Evolutionary conservation across 495 filamentous ascomycete genomes (phyloP), one percentile per base, ranked within the genome.

Genomic region (Astrothelium macrocarpum): DNA sequence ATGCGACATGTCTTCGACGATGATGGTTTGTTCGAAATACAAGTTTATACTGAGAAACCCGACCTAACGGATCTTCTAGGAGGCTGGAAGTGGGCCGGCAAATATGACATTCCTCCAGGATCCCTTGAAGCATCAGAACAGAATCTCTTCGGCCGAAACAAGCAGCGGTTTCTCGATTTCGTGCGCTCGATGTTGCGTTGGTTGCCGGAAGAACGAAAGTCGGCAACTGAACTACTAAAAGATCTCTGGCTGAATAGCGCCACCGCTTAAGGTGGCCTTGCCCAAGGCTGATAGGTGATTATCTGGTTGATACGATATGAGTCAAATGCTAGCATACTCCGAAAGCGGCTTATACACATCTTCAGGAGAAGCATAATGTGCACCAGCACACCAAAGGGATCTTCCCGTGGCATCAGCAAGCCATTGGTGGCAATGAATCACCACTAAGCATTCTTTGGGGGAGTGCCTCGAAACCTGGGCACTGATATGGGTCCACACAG

Each of bases 181-280:
- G 49, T 76, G 34, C 53, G 68, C 59, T 71, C 70, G 64, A 75
- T 75, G 71, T 65, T 77, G 25, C 64, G 58, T 49, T 77, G 73
- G 74, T 59, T 68, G 32, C 74, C 74, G 18, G 72, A 74, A 26
- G 66, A 71, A 59, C 70, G 75, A 63, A 65, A 68, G 34, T 73
- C 61, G 36, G 74, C 75, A 26, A 45, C 64, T 20, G 69, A 76
- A 58, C 71, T 76, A 59, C 65, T 75, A 34, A 39, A 53, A 23
- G 68, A 77, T 63, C 70, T 70, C 9, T 77, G 72, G 73, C 45
- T 76, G 32, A 73, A 67, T 49, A 49, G 43, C 43, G 43, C 43
- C 9, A 20, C 43, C 43, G n/a, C 43, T 49, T 20, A 49, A 49
- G 43, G 43, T 49, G 43, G 43, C 43, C n/a, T 49, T 49, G 9